phyloP scores from a whole-genome alignment of 352 stramenopile species.

The Phytophthora sansomeana region DNA sequence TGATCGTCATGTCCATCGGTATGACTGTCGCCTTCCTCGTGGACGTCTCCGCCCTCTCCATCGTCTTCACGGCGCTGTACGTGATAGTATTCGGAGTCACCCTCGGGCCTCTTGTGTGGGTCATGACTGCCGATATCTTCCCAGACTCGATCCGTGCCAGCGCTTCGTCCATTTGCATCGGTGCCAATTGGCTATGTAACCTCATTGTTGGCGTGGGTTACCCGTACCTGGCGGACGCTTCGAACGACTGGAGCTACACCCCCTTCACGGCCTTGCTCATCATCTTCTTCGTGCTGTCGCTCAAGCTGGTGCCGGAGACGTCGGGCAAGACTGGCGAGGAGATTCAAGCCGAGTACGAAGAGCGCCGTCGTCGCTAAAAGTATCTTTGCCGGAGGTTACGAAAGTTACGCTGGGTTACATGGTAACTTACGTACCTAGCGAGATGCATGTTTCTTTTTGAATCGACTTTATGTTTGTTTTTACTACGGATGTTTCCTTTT shows the following conservation, averaged over 20 bases:
- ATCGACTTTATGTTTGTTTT: conserved; percentile 34
- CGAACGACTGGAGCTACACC: conserved; percentile 44
- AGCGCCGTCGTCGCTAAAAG: conserved; percentile 11
- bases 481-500: conserved; percentile 11
- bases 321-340: conserved; percentile 50
- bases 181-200: conserved; percentile 55
- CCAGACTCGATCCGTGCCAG: conserved; percentile 39
- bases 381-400: too few species aligned
- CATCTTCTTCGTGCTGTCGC: conserved; percentile 38
- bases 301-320: conserved; percentile 45
- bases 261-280: conserved; percentile 39
- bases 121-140: conserved; percentile 21
- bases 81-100: conserved; percentile 45
- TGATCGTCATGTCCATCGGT: conserved; percentile 26
- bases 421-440: too few species aligned
- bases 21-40: conserved; percentile 25
- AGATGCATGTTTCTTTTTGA: conserved; percentile 28
- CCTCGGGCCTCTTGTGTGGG: conserved; percentile 13
- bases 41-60: conserved; percentile 29
- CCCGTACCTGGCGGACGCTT: conserved; percentile 49
- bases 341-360: conserved; percentile 35
- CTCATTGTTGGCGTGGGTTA: conserved; percentile 55
- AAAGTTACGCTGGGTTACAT: too few species aligned
- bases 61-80: conserved; percentile 55
- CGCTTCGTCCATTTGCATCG: conserved; percentile 45